Evolutionary conservation across 768 basidiomycete species (phyloP), one percentile per base, ranked within the genome.

Genomic region (Guyanaporus albipodus): DNA sequence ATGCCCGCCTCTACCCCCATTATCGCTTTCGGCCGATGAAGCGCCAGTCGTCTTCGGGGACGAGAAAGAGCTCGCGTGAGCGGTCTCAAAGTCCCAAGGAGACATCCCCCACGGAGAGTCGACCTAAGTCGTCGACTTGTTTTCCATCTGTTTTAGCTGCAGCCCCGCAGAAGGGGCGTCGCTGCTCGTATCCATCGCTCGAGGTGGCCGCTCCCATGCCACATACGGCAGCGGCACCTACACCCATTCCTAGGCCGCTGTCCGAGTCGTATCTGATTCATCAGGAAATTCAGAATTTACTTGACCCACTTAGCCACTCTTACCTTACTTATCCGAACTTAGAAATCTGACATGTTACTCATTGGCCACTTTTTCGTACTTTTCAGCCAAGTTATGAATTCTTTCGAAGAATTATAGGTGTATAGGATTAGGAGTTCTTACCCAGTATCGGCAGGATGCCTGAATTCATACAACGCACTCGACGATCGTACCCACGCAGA

Each of bases 21-120:
- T 87, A 87, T 62, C 76, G 75, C 39, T 87, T 79, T 60, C 71
- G 75, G 17, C 85, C 85, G 10, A 63, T 70, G 66, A 76, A 74
- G 59, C 69, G 70, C 29, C 61, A 57, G 32, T 65, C 52, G 8
- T 38, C 39, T 0, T 64, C 52, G 5, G 50, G 38, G 26, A 51
- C 34, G 59, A 59, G 47, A 54, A 52, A 46, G 29, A 26, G 47
- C 17, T 48, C 50, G 32, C 15, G 38, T 27, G 57, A 62, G 50
- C 40, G 56, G 51, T 41, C 51, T 3, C 29, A 36, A 7, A 46
- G 11, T 22, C 29, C 38, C 19, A 23, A 32, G 10, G n/a, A n/a
- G n/a, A n/a, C 21, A 10, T 6, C 18, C 6, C 35, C 50, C 12
- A 27, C 31, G 36, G 60, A 59, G 12, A 24, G 23, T 24, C 48